Percentiles rank a stretch among this genome's conserved stretches.
Evolutionary conservation across 495 filamentous ascomycete species (phyloP).

Genomic region (Xylaria scruposa): DNA sequence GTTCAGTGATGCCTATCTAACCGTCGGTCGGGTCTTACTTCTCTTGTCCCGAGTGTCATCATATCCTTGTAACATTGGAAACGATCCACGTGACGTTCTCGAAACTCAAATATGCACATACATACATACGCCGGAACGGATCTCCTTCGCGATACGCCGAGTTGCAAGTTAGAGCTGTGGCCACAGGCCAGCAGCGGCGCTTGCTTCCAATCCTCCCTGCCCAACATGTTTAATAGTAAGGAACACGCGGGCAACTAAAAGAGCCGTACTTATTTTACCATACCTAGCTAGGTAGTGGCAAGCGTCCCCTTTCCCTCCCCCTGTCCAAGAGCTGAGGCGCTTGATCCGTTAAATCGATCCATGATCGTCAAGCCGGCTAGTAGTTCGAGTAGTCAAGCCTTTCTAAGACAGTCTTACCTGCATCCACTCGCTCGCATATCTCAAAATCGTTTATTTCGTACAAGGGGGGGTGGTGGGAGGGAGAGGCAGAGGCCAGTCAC

Average conservation of each 20-base stretch:
- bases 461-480: neutral
- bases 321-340: slow-evolving; percentile 14
- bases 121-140: neutral
- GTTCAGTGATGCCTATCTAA: slow-evolving; percentile 4
- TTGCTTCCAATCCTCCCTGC: neutral
- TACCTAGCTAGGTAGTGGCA: slow-evolving; percentile 13
- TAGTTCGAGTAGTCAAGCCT: slow-evolving; percentile 13
- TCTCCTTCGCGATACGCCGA: neutral
- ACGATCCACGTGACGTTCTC: slow-evolving; percentile 18
- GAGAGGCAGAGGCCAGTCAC: neutral
- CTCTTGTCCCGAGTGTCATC: neutral
- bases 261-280: slow-evolving; percentile 12
- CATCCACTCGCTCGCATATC: slow-evolving; percentile 24
- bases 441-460: slow-evolving; percentile 14
- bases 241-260: neutral
- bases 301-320: neutral
- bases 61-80: slow-evolving; percentile 7
- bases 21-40: slow-evolving; percentile 5
- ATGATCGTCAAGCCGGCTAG: slow-evolving; percentile 9
- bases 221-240: neutral
- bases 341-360: slow-evolving; percentile 18
- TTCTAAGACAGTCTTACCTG: slow-evolving; percentile 20
- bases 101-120: slow-evolving; percentile 20
- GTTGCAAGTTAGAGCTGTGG: neutral
- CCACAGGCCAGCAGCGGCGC: slow-evolving; percentile 2